These are phyloP conservation scores for Cyberlindnera petersonii DNA, from an alignment of 805 yeast genomes.

Conservation along the genomic window DNA sequence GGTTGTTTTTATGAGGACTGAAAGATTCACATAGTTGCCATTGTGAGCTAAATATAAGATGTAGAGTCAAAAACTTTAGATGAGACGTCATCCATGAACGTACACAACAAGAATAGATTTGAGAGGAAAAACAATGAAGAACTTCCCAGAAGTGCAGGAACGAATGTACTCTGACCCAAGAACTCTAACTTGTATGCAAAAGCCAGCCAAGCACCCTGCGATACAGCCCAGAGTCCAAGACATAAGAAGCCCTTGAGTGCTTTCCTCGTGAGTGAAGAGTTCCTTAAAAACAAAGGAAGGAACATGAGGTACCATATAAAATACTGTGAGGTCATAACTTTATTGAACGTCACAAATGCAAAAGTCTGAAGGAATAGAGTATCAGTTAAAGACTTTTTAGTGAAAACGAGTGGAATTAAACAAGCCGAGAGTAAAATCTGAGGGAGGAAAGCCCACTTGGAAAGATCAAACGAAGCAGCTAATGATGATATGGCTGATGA, in stretches of 20 bases:
- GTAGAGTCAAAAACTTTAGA: slow-evolving; percentile 6
- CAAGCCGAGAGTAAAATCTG: slow-evolving; percentile 62
- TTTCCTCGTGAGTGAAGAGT: slow-evolving; percentile 34
- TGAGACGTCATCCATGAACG: slow-evolving; percentile 39
- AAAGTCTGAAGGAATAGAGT: slow-evolving; percentile 73
- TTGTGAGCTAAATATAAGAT: slow-evolving; percentile 1
- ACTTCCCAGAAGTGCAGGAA: slow-evolving; percentile 51
- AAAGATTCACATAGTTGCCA: slow-evolving; percentile 1
- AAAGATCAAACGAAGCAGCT: slow-evolving; percentile 29
- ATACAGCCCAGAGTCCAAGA: slow-evolving; percentile 55
- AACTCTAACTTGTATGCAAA: slow-evolving; percentile 82
- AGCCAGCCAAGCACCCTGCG: slow-evolving; percentile 76
- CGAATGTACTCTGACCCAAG: slow-evolving; percentile 62
- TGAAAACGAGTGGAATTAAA: slow-evolving; percentile 51
- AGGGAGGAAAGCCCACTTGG: slow-evolving; percentile 75
- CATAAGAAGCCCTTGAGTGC: slow-evolving; percentile 40
- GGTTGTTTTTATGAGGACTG: slow-evolving; percentile 60
- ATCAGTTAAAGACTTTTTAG: slow-evolving; percentile 40
- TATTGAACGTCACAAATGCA: slow-evolving; percentile 72
- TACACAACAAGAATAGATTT: slow-evolving; percentile 58
- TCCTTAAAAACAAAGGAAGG: slow-evolving; percentile 65
- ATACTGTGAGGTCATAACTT: slow-evolving; percentile 91
- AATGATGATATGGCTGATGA: background rate
- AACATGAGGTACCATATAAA: slow-evolving; percentile 91
- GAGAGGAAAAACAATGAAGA: slow-evolving; percentile 55